Evolutionary conservation across 2,329 filamentous ascomycete species (phyloP), one percentile per base, ranked within the genome.

Genomic region (Penicillium thymicola): DNA sequence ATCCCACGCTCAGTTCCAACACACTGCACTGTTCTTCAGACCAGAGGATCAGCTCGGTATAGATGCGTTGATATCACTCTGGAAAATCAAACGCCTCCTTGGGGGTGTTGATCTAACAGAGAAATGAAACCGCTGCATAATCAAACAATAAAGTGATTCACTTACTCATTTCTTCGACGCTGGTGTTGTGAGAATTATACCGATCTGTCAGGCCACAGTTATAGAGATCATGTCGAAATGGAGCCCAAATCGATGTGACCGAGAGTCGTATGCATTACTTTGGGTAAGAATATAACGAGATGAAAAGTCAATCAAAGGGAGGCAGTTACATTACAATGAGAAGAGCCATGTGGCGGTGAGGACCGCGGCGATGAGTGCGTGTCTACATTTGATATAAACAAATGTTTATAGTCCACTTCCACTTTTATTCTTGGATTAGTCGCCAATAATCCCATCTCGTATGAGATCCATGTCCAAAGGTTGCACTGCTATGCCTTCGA

Each of bases 81-180:
- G 76, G 75, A 76, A 69, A 54, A 58, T 77, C 11, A 70, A 75
- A 55, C 68, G 66, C 0, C 73, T 68, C 34, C 32, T 74, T 27
- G 58, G 54, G 14, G 16, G 27, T 18, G 14, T n/a, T 21, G 55
- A 55, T 10, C 13, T 25, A 13, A 5, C 13, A 32, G n/a, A 11
- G 41, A 4, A 9, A 28, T 38, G 25, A 50, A 30, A 9, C 14
- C 14, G 10, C 28, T 11, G 13, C 5, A 41, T 34, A 23, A 14
- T 25, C 23, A 9, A 8, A 45, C 9, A 18, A 27, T 28, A 23
- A 23, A 21, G 4, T 0, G 7, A 45, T 9, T 7, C n/a, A 25
- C 6, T 5, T 4, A 16, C 8, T 34, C 11, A n/a, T 5, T 21
- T 4, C 6, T 28, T 37, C 1, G n/a, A 37, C n/a, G 16, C 6